phyloP scores from a whole-genome alignment of 257 asterid genomes.

The Primulina tabacum region DNA sequence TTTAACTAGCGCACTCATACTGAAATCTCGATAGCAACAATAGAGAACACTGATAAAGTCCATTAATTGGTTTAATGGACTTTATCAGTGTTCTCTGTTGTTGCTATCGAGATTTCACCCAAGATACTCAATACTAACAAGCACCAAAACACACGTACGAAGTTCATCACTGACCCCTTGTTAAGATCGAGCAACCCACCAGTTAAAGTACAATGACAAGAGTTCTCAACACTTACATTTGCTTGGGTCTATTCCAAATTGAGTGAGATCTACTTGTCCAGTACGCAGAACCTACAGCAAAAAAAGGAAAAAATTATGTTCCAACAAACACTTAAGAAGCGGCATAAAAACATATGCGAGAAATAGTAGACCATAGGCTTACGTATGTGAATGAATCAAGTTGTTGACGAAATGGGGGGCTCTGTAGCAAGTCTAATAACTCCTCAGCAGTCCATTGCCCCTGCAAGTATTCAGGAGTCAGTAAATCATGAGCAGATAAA shows the following conservation, averaged over 20 bases:
- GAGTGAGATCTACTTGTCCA: constrained; percentile 85
- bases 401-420: constrained; percentile 94
- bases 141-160: constrained; percentile 1
- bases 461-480: constrained; percentile 37
- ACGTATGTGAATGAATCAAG: constrained; percentile 93
- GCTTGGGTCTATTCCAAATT: constrained; percentile 88
- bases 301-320: constrained; percentile 23
- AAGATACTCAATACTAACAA: not conserved
- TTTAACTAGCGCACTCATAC: not conserved
- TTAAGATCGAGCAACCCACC: not conserved
- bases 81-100: no score
- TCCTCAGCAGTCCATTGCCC: constrained; percentile 82
- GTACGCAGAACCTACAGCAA: constrained; percentile 77
- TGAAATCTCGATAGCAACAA: not conserved
- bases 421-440: constrained; percentile 77
- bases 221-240: constrained; percentile 51
- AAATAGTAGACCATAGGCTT: constrained; percentile 27
- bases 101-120: no score
- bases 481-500: constrained; percentile 23
- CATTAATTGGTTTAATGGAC: no score
- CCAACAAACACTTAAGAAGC: constrained; percentile 1
- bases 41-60: not conserved
- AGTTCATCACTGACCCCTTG: not conserved
- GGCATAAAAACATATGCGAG: constrained; percentile 6
- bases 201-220: not conserved